A percentile compares a stretch with the other conserved stretches of the same genome.
Evolutionary conservation across 495 filamentous ascomycete genomes (phyloP).

Genomic region (Evernia prunastri): DNA sequence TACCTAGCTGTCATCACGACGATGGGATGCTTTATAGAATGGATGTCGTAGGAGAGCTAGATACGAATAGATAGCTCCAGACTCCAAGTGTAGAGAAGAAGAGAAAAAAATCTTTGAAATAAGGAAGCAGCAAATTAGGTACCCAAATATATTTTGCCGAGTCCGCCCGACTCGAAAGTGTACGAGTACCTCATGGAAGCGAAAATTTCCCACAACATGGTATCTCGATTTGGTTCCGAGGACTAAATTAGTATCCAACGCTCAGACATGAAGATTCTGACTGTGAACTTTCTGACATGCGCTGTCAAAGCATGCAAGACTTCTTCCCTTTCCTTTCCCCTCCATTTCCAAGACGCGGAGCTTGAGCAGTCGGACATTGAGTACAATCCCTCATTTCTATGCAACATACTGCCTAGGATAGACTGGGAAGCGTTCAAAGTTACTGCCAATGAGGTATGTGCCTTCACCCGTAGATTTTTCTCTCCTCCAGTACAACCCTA

Average conservation of each 20-base stretch:
- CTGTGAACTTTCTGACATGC: constrained; percentile 94
- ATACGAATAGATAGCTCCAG: not conserved
- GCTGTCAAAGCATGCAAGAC: constrained; percentile 90
- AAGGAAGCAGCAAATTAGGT: not conserved
- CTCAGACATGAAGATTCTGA: constrained; percentile 80
- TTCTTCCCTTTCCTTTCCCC: constrained; percentile 66
- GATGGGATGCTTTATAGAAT: too few relatives aligned
- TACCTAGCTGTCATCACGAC: not conserved
- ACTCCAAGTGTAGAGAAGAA: too few relatives aligned
- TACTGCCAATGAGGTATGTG: constrained; percentile 71
- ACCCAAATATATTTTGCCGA: not conserved
- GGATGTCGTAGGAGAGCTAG: not conserved
- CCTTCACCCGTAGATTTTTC: not conserved
- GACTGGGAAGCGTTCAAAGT: constrained; percentile 76
- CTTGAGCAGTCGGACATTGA: constrained; percentile 75
- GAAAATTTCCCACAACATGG: not conserved
- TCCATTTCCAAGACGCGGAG: constrained; percentile 87
- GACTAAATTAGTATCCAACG: not conserved
- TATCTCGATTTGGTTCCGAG: not conserved
- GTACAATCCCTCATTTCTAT: constrained; percentile 68
- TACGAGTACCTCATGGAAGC: not conserved
- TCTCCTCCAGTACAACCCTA: not conserved
- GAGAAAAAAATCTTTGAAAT: too few relatives aligned
- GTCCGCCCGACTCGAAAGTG: not conserved
- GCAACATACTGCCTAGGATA: constrained; percentile 76